These are phyloP conservation scores for Epichloe baconii DNA, from an alignment of 2,329 filamentous ascomycete species.

Conservation along the genomic window DNA sequence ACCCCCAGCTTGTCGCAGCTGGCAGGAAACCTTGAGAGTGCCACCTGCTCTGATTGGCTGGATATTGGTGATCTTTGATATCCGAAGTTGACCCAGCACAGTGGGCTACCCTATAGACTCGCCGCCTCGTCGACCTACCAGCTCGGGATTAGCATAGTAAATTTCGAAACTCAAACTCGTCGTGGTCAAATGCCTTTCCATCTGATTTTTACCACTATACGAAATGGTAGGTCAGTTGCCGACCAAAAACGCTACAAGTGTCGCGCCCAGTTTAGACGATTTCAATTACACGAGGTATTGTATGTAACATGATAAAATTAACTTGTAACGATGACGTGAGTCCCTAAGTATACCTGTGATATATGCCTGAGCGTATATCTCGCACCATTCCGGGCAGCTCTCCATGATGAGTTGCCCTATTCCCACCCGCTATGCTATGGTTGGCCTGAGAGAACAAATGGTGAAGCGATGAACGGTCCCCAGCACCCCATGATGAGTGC, in stretches of 20 bases:
- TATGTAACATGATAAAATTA: not conserved
- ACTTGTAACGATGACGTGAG: not conserved
- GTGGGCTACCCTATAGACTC: not conserved
- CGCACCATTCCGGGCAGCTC: not conserved
- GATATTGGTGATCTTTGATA: not conserved
- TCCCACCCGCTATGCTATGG: not conserved
- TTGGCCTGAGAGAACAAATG: not conserved
- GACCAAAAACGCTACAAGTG: too few relatives aligned
- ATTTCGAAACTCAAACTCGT: too few relatives aligned
- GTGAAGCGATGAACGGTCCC: too few relatives aligned
- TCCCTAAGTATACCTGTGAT: not conserved
- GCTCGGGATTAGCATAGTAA: too few relatives aligned
- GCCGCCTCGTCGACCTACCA: too few relatives aligned
- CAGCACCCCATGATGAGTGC: too few relatives aligned
- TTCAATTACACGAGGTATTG: too few relatives aligned
- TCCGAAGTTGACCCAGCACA: not conserved
- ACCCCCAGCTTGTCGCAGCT: not conserved
- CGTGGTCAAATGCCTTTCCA: too few relatives aligned
- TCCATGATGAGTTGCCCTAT: not conserved
- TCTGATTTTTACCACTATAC: too few relatives aligned
- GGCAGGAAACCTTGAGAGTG: not conserved
- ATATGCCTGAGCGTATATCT: not conserved
- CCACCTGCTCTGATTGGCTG: not conserved
- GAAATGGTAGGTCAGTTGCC: too few relatives aligned
- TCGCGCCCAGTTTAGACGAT: too few relatives aligned